Base-by-base conservation (phyloP, 208 protist genomes). In the Herpetomonas tarakana region DNA sequence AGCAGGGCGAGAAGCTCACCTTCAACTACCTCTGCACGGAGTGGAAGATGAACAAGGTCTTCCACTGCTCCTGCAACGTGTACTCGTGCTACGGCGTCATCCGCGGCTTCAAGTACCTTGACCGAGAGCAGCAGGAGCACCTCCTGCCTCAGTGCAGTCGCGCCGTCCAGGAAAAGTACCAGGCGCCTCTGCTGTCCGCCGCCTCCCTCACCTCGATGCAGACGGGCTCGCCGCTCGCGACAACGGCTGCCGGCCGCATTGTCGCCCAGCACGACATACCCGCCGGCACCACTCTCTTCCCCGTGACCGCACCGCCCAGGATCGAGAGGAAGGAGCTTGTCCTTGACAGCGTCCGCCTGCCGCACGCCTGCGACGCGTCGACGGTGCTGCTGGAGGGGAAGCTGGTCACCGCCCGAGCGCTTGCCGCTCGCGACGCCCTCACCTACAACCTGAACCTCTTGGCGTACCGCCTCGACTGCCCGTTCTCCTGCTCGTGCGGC, bases 21-120 rank as follows among this genome's bases (percentile, higher is more conserved):
- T 92, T 71, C 78, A 93, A 95, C 67, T 95, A 92, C 66, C 73
- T 95, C 29, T 88, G 76, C 58, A 93, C 86, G 25, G 86, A 95
- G 69, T 95, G 81, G 82, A 76, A 93, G 58, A 68, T 95, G 65
- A 77, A 69, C 38, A 81, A 88, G 57, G 80, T 86, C 18, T 95
- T 95, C 61, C 65, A 77, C 56, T 95, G 89, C 70, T 65, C 49
- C 18, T 95, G 89, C 61, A 87, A 81, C 67, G 76, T 76, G 57
- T 79, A 83, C 70, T 83, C 65, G 50, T 94, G 87, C 75, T 94
- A 91, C 72, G 79, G 79, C 16, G 50, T 88, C 55, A 91, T 94
- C 59, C 72, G 80, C 49, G 87, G 87, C 35, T 94, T 94, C 78
- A 67, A 71, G 53, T 85, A 84, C 67, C 77, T 91, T 18, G 76